Evolutionary conservation across 371 early-diverging fungal genomes (phyloP), one percentile per base, ranked within the genome.

Genomic region (Syncephalis plumigaleata): DNA sequence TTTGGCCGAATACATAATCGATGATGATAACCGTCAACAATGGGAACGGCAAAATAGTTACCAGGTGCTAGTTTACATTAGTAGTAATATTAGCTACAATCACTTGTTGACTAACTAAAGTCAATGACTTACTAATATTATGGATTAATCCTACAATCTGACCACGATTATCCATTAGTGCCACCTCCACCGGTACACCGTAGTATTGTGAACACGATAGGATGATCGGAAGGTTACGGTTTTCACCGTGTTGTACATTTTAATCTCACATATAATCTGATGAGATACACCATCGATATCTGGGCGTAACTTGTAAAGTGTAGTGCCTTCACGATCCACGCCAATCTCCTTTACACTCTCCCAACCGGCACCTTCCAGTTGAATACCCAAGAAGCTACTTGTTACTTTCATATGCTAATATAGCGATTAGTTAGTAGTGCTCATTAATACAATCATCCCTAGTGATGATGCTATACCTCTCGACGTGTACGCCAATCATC

Each of bases 401-500:
- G 56, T 57, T 40, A 59, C 69, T 37, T 50, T 59, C 51, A 15
- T 43, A 31, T 31, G 31, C 31, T 31, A 31, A 31, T 31, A 31
- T n/a, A 21, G 15, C 4, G 26, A 45, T 17, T 47, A n/a, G 9
- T 16, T 16, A 50, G 45, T 25, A 25, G 18, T 18, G 15, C 3
- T 25, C 17, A 46, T 16, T 7, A 21, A 46, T 21, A 36, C 16
- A 42, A 40, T 21, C 47, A 18, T 44, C 9, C 31, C 13, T 21
- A 31, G 16, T 18, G 15, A 9, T 16, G 18, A 2, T 24, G 3
- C 17, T 17, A 24, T 18, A 72, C 82, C 65, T 93, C 92, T 46
- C 94, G 81, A 58, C 79, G 79, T 42, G 75, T 79, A 40, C 87
- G 70, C 95, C 95, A 97, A 57, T 95, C 91, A 48, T 91, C 93